Base-by-base conservation (phyloP, 371 early-diverging fungal genomes). In the Antonospora locustae region DNA sequence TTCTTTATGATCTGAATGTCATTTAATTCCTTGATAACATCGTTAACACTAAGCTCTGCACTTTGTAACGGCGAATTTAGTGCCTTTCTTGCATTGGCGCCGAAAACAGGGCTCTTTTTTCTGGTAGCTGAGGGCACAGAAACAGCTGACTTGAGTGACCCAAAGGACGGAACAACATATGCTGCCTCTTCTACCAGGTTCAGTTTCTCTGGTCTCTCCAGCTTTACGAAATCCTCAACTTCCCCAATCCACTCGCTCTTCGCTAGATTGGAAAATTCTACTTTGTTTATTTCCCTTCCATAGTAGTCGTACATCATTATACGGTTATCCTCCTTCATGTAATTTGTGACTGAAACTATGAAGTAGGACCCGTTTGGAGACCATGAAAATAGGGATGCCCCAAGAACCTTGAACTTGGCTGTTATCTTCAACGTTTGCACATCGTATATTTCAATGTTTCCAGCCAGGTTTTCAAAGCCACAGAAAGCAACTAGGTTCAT, bases 391-490 rank as follows among this genome's bases (percentile, higher is more conserved):
- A 54, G 23, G 11, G 68, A 69, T 30, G 69, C 68, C 11, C 76
- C 76, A 0, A 73, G 40, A 23, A 49, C 58, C 29, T 69, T 69
- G 34, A 68, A 63, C 23, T 50, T 41, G 11, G 55, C 39, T 9
- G 58, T 43, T 7, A 52, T 50, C 25, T 32, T 43, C 17, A 36
- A 44, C 14, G 57, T 39, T 11, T 49, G 27, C 30, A 38, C 34
- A 40, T 64, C 56, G 22, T 40, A 53, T 2, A 72, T 40, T 48
- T 70, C 69, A 38, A 73, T 63, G 32, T 58, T 65, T 23, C 76
- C 76, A 20, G 71, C 59, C 2, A 75, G 61, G 30, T 72, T 73
- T 20, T 74, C 70, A 22, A 72, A 63, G 16, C 72, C 76, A 32
- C 65, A 66, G 24, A 63, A 53, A 14, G 64, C 57, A 7, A 63